Conservation (phyloP, 192 early-diverging fungal genomes). For the Gryganskiella cystojenkinii region DNA sequence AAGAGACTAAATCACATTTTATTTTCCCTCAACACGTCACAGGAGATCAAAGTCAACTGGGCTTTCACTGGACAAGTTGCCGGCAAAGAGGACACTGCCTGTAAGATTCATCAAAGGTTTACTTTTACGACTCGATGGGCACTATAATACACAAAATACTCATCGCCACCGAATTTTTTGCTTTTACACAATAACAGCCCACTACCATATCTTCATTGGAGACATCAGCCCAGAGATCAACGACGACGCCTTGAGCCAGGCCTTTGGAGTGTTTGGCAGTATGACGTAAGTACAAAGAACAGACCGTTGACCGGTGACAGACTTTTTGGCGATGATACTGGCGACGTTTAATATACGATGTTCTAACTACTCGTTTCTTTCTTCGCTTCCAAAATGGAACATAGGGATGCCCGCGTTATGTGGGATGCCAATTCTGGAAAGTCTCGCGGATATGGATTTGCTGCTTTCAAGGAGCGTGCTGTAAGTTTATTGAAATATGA, state of each 20-base stretch:
- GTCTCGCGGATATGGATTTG: conserved; percentile 93
- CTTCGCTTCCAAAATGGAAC: no score
- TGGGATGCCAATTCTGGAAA: conserved; percentile 91
- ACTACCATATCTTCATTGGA: conserved; percentile 94
- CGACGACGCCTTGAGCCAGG: conserved; percentile 80
- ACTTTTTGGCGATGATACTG: background rate
- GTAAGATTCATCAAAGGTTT: no score
- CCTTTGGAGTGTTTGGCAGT: conserved; percentile 77
- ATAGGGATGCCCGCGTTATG: conserved; percentile 92
- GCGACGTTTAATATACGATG: background rate
- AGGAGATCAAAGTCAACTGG: conserved; percentile 80
- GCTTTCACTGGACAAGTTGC: conserved; percentile 63
- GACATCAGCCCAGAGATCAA: conserved; percentile 93
- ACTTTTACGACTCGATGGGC: no score
- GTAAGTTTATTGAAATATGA: no score
- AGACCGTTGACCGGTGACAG: no score
- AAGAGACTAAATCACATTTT: no score
- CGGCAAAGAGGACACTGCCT: conserved; percentile 74
- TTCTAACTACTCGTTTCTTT: no score
- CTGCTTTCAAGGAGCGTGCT: conserved; percentile 85
- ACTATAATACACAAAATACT: background rate
- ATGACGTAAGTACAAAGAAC: conserved; percentile 71
- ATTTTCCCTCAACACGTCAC: no score
- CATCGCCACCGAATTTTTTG: background rate
- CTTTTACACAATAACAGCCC: conserved; percentile 49